Conservation (phyloP, 1,284 basidiomycete species). For the Leccinum angustisporum region DNA sequence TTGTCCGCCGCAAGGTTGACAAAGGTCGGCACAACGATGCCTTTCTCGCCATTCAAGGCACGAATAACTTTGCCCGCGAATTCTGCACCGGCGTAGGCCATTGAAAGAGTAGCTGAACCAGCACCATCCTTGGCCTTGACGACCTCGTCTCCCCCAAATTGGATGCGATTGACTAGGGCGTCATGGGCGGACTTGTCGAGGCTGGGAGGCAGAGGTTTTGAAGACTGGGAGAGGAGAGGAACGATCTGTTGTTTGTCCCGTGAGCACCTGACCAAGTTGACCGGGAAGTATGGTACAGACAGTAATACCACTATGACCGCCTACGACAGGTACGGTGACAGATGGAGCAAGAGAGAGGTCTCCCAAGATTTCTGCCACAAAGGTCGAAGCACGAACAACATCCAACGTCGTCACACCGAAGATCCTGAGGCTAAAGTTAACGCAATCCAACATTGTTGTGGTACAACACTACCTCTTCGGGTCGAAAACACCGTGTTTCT, state of each 20-base stretch:
- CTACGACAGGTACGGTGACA: slow-evolving; percentile 87
- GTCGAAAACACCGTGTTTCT: slow-evolving; percentile 89
- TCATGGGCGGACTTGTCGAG: slow-evolving; percentile 44
- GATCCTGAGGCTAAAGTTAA: slow-evolving; percentile 49
- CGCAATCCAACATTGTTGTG: slow-evolving; percentile 1
- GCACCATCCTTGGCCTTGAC: slow-evolving; percentile 91
- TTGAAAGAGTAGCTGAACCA: slow-evolving; percentile 85
- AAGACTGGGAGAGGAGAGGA: slow-evolving; percentile 91
- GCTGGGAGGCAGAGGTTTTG: slow-evolving; percentile 53
- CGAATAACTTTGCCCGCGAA: slow-evolving; percentile 80
- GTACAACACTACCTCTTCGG: slow-evolving; percentile 67
- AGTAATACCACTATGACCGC: slow-evolving; percentile 95
- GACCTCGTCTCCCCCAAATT: slow-evolving; percentile 95
- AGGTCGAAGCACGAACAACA: slow-evolving; percentile 95
- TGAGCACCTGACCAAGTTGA: neutral
- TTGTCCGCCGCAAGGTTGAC: slow-evolving; percentile 81
- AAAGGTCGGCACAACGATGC: slow-evolving; percentile 82
- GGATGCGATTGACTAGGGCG: slow-evolving; percentile 83
- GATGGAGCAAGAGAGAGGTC: slow-evolving; percentile 63
- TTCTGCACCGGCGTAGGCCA: slow-evolving; percentile 89
- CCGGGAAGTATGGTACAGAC: slow-evolving; percentile 38
- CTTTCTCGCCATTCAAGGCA: slow-evolving; percentile 87
- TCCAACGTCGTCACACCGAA: slow-evolving; percentile 99
- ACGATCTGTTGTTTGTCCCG: slow-evolving; percentile 66
- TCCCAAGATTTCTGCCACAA: slow-evolving; percentile 81